Evolutionary conservation across 2,329 filamentous ascomycete species (phyloP).

Genomic region (Penicillium sp.): DNA sequence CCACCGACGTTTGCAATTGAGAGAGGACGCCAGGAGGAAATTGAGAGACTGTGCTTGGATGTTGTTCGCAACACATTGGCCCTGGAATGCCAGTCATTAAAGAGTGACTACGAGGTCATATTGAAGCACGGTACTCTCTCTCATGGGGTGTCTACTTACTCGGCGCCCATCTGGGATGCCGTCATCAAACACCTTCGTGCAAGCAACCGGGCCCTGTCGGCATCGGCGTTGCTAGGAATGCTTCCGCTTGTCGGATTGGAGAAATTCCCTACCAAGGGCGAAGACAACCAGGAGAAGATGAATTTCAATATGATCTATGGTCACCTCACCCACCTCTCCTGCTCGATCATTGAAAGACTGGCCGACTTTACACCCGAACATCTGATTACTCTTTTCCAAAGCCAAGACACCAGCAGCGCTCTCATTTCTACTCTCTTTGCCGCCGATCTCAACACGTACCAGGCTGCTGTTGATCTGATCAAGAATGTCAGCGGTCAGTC

Average conservation of each 20-base stretch:
- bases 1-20: constrained; percentile 51
- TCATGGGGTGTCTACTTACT: constrained; percentile 66
- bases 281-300: constrained; percentile 53
- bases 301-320: constrained; percentile 74
- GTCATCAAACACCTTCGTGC: constrained; percentile 67
- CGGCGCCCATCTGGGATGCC: constrained; percentile 73
- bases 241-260: constrained; percentile 72
- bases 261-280: constrained; percentile 58
- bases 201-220: constrained; percentile 69
- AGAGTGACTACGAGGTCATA: constrained; percentile 66
- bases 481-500: constrained; percentile 75
- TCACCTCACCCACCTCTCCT: constrained; percentile 61
- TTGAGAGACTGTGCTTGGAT: constrained; percentile 57
- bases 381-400: constrained; percentile 66
- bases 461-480: constrained; percentile 75
- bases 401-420: constrained; percentile 66
- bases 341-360: constrained; percentile 72
- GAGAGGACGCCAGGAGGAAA: constrained; percentile 51
- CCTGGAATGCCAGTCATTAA: constrained; percentile 68
- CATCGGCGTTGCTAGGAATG: constrained; percentile 68
- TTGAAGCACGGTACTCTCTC: constrained; percentile 60
- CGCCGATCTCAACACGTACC: constrained; percentile 72
- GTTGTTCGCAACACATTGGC: constrained; percentile 66
- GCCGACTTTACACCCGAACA: constrained; percentile 70
- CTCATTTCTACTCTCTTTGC: constrained; percentile 79